Conservation (phyloP, 2,329 filamentous ascomycete species). For the Penicillium aurantiogriseum region DNA sequence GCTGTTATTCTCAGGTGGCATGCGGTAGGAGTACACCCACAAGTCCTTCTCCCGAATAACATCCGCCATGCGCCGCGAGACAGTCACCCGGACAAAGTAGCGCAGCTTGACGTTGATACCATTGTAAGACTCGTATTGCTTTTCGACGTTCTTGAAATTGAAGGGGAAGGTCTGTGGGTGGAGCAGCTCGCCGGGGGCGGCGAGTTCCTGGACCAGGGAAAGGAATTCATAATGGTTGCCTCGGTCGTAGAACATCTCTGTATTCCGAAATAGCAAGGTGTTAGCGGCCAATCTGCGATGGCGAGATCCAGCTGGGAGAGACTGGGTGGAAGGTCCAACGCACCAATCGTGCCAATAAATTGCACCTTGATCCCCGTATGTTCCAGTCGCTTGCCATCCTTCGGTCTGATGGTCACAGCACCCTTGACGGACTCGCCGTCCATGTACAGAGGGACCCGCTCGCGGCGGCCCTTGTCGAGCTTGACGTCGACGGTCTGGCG, state of each 20-base stretch:
- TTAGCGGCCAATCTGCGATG: background rate
- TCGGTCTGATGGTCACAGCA: slow-evolving; percentile 88
- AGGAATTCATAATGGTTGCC: slow-evolving; percentile 99
- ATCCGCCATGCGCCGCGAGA: slow-evolving; percentile 94
- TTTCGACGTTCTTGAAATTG: slow-evolving; percentile 99
- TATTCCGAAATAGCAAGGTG: background rate
- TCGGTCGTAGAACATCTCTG: slow-evolving; percentile 99
- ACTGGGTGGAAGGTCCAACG: background rate
- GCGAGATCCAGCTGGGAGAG: background rate
- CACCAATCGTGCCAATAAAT: slow-evolving; percentile 95
- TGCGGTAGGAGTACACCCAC: slow-evolving; percentile 98
- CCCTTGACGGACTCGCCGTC: slow-evolving; percentile 98
- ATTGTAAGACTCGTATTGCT: slow-evolving; percentile 99
- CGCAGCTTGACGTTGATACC: slow-evolving; percentile 99
- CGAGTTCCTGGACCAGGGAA: slow-evolving; percentile 92
- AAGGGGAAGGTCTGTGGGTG: slow-evolving; percentile 98
- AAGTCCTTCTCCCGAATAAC: slow-evolving; percentile 99
- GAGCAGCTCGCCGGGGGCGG: slow-evolving; percentile 93
- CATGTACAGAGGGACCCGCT: slow-evolving; percentile 95
- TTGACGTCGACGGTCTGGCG: slow-evolving; percentile 95
- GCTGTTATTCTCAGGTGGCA: slow-evolving; percentile 96
- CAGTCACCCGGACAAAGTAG: slow-evolving; percentile 96
- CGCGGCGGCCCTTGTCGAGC: slow-evolving; percentile 94
- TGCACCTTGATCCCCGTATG: slow-evolving; percentile 99
- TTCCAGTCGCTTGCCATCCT: slow-evolving; percentile 96